Percentiles rank a stretch among this genome's conserved stretches.
These are phyloP conservation scores for Candolleomyces aberdarensis DNA, from an alignment of 768 basidiomycete species.

Conservation along the genomic window DNA sequence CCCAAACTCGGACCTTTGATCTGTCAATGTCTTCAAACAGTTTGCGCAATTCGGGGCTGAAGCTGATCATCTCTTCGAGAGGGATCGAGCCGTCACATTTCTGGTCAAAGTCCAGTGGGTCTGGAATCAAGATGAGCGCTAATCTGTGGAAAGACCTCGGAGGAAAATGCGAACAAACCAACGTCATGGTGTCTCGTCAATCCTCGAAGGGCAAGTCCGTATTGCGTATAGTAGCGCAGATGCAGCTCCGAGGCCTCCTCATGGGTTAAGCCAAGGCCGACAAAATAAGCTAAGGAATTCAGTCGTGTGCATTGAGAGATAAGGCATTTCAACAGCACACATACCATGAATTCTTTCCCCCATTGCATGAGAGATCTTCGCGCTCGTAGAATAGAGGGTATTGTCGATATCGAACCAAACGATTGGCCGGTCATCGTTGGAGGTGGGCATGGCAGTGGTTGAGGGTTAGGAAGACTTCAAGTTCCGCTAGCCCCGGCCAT, in stretches of 20 bases:
- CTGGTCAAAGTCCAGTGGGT: slow-evolving; percentile 80
- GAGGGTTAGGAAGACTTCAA: neutral
- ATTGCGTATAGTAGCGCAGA: slow-evolving; percentile 70
- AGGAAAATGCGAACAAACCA: slow-evolving; percentile 39
- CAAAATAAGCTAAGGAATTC: slow-evolving; percentile 63
- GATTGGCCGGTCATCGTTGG: slow-evolving; percentile 52
- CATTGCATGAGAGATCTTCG: slow-evolving; percentile 78
- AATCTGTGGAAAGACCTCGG: neutral
- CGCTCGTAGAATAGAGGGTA: slow-evolving; percentile 76
- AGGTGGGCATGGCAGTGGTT: slow-evolving; percentile 1
- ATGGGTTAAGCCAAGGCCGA: slow-evolving; percentile 61
- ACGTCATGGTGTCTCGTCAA: slow-evolving; percentile 73
- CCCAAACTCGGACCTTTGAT: slow-evolving; percentile 78
- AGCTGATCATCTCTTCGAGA: slow-evolving; percentile 73
- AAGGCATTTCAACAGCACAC: slow-evolving; percentile 5
- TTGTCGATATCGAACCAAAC: slow-evolving; percentile 90
- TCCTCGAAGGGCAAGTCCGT: slow-evolving; percentile 81
- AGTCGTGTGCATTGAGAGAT: neutral
- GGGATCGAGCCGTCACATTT: slow-evolving; percentile 85
- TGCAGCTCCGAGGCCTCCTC: slow-evolving; percentile 70
- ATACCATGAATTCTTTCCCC: slow-evolving; percentile 73
- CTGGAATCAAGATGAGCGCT: slow-evolving; percentile 25
- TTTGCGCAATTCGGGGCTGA: slow-evolving; percentile 56
- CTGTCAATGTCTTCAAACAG: slow-evolving; percentile 80
- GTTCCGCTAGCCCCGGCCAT: neutral